Percentiles rank a stretch among this genome's conserved stretches.
These are phyloP conservation scores for Penicillium oxalicum DNA, from an alignment of 2,329 filamentous ascomycete species.

Conservation along the genomic window DNA sequence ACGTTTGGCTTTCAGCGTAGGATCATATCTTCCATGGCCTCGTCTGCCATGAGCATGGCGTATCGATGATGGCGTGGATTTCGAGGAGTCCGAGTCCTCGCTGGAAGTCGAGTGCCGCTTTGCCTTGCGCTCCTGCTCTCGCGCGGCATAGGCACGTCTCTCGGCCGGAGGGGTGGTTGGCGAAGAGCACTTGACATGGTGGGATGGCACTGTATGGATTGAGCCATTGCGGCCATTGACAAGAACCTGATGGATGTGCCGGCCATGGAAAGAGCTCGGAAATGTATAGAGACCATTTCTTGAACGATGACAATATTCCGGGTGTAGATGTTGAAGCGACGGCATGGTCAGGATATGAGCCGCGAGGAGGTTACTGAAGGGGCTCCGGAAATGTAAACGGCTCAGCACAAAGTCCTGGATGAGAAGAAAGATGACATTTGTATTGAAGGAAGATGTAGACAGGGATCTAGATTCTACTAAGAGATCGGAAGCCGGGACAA, in stretches of 20 bases:
- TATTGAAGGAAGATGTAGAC: too few relatives aligned
- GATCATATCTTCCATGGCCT: not conserved
- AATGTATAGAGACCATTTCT: too few relatives aligned
- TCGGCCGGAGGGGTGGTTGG: conserved; percentile 4
- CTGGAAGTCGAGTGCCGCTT: not conserved
- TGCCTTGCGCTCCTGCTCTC: not conserved
- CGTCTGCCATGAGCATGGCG: not conserved
- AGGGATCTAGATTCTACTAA: too few relatives aligned
- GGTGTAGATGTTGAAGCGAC: not conserved
- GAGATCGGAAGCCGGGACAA: too few relatives aligned
- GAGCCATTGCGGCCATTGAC: not conserved
- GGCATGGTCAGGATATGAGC: not conserved
- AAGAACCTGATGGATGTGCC: not conserved
- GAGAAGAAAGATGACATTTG: too few relatives aligned
- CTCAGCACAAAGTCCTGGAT: too few relatives aligned
- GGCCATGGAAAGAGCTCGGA: not conserved
- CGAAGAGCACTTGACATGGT: conserved; percentile 6
- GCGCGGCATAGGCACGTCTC: conserved; percentile 2
- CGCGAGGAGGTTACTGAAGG: too few relatives aligned
- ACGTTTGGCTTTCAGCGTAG: not conserved
- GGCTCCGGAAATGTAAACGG: too few relatives aligned
- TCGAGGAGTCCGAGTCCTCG: not conserved
- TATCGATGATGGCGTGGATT: not conserved
- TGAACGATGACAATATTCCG: too few relatives aligned
- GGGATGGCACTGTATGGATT: not conserved